Evolutionary conservation across 768 basidiomycete genomes (phyloP).

Genomic region (Boletus reticulatus): DNA sequence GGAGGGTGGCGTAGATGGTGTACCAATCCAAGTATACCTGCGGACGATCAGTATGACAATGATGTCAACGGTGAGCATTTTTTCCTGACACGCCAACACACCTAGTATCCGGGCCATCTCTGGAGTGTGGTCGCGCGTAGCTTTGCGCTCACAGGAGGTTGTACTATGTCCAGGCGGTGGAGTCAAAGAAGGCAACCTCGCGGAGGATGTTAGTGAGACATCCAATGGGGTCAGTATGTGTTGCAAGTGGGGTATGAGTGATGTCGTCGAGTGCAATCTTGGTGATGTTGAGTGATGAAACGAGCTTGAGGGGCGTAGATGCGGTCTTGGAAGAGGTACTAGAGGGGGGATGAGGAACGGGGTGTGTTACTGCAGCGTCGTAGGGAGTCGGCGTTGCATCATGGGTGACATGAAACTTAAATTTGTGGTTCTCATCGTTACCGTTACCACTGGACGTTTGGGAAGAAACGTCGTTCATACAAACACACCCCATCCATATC

Average conservation of each 20-base stretch:
- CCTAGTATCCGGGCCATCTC: conserved; percentile 57
- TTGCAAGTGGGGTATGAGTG: conserved; percentile 3
- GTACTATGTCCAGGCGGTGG: conserved; percentile 41
- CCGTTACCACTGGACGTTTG: too few relatives aligned
- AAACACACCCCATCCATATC: too few relatives aligned
- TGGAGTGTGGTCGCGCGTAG: conserved; percentile 67
- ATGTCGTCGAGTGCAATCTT: conserved; percentile 45
- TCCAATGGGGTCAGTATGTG: conserved; percentile 47
- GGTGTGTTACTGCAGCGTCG: conserved; percentile 47
- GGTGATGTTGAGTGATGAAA: conserved; percentile 61
- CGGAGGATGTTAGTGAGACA: conserved; percentile 57
- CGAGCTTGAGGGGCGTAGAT: conserved; percentile 71
- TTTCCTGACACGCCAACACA: conserved; percentile 53
- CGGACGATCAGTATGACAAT: background rate
- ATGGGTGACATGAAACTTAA: too few relatives aligned
- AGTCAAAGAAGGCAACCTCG: conserved; percentile 60
- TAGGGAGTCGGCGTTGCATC: conserved; percentile 43
- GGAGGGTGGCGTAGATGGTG: conserved; percentile 34
- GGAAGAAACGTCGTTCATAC: too few relatives aligned
- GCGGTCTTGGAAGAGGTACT: conserved; percentile 59
- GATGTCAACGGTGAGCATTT: conserved; percentile 36
- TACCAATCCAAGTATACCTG: conserved; percentile 75
- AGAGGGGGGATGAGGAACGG: conserved; percentile 50
- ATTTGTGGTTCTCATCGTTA: too few relatives aligned
- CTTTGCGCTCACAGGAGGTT: conserved; percentile 51